A percentile compares a stretch with the other conserved stretches of the same genome.
These are phyloP conservation scores for Leishmania major DNA, from an alignment of 208 protist species.

Conservation along the genomic window DNA sequence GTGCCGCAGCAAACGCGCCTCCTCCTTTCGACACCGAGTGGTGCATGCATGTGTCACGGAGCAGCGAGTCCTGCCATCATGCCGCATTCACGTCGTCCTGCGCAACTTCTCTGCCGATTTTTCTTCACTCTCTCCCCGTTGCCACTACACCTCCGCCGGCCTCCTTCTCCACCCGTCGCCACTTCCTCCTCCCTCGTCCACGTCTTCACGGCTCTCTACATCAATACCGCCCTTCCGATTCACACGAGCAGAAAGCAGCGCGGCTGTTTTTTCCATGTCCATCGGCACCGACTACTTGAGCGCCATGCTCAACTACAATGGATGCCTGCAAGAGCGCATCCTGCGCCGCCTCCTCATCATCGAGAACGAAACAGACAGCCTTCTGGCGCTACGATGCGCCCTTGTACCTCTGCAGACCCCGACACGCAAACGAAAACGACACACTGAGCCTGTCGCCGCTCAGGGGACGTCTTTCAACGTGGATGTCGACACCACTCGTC, in stretches of 20 bases:
- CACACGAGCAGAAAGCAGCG: background rate
- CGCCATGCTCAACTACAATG: slow-evolving; percentile 4
- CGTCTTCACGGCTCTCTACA: background rate
- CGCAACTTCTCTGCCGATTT: no score
- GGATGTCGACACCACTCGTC: background rate
- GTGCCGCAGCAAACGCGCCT: background rate
- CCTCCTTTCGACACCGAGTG: background rate
- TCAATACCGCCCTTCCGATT: background rate
- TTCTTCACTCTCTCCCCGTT: no score
- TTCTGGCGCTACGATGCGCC: slow-evolving; percentile 14
- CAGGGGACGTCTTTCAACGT: background rate
- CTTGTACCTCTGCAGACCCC: background rate
- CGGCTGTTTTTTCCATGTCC: background rate
- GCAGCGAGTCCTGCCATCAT: background rate
- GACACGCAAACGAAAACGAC: slow-evolving; percentile 5
- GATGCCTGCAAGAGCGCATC: slow-evolving; percentile 3
- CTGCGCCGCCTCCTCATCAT: background rate
- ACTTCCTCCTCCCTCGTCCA: no score
- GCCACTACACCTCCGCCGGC: background rate
- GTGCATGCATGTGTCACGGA: background rate
- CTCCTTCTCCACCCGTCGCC: background rate
- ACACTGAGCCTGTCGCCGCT: background rate
- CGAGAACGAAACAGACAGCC: slow-evolving; percentile 14
- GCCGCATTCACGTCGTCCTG: background rate
- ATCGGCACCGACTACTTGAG: background rate